Evolutionary conservation across 2,329 filamentous ascomycete species (phyloP), one percentile per base, ranked within the genome.

Genomic region (Grosmannia serpens): DNA sequence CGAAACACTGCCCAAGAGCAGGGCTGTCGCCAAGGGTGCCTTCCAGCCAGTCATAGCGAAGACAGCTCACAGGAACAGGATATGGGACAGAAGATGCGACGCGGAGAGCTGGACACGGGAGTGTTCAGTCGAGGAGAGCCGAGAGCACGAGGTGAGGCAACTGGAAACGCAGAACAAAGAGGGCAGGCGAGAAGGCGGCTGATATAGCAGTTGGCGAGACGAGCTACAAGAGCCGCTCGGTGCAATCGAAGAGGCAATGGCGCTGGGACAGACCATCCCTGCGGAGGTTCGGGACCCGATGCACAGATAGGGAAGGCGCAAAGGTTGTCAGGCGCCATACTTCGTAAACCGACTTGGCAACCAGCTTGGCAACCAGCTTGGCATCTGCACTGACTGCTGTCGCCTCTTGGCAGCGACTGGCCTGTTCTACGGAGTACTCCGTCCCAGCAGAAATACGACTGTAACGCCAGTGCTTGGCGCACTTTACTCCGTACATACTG

Each of bases 1-100:
- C 17, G 62, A 58, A 26, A 38, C 38, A 51, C 52, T 54, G 55
- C 59, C 47, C 31, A 61, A 46, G 47, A 63, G 60, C 57, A 61
- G 59, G 29, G 60, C 55, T 9, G 59, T 59, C 26, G 60, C 60
- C 9, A 63, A 51, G 24, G 57, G 49, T 35, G 58, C 24, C 55
- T 62, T 63, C 59, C 41, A 46, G 41, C 41, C 41, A 8, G 41
- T 46, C 41, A 46, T 46, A 31, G 29, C n/a, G n/a, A n/a, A 7
- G 26, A 51, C 4, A 41, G 33, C 6, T 8, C 33, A 26, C 22
- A 53, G 26, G 52, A 53, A 41, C n/a, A 53, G 17, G 33, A 24
- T 22, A 53, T 24, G 26, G n/a, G 13, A 20, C 10, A 27, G 10
- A 26, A 24, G 26, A 47, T 38, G 35, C 35, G 35, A 9, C 35